phyloP scores from a whole-genome alignment of 108 stramenopile species.

The Nitzschia inconspicua region DNA sequence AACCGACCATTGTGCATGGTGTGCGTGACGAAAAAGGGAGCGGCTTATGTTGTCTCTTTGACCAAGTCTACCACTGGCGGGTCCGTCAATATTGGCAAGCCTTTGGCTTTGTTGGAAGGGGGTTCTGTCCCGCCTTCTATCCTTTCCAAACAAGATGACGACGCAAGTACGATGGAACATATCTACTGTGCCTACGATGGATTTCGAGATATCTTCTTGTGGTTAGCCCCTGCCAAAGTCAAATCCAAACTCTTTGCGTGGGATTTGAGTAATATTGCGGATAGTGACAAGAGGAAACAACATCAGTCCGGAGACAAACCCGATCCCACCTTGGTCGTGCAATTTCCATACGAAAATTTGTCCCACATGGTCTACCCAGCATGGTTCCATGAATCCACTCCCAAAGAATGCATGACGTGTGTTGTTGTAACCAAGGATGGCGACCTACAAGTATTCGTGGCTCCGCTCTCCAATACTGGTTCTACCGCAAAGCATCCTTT shows the following conservation, averaged over 20 bases:
- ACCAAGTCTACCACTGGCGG: constrained; percentile 12
- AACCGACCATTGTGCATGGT: too few relatives aligned
- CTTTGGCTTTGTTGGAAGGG: constrained; percentile 51
- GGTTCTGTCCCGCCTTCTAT: constrained; percentile 11
- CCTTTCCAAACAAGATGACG: constrained; percentile 18
- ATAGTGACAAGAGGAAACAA: neutral
- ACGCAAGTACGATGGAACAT: constrained; percentile 43
- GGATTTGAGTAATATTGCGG: constrained; percentile 33
- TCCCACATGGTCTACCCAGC: constrained; percentile 26
- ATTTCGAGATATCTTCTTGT: constrained; percentile 58
- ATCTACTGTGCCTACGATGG: constrained; percentile 47
- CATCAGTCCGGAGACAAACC: constrained; percentile 12
- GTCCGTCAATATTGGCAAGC: constrained; percentile 36
- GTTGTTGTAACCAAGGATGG: constrained; percentile 37
- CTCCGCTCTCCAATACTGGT: constrained; percentile 17
- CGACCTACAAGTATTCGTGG: constrained; percentile 34
- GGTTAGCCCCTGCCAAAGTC: constrained; percentile 29
- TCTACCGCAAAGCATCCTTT: constrained; percentile 17
- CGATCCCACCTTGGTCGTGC: constrained; percentile 28
- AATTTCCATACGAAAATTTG: constrained; percentile 25
- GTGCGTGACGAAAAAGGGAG: constrained; percentile 53
- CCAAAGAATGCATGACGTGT: constrained; percentile 24
- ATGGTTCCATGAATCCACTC: constrained; percentile 39
- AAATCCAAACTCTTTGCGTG: constrained; percentile 40
- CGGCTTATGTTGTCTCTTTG: constrained; percentile 55